Evolutionary conservation across 2,329 filamentous ascomycete genomes (phyloP).

Genomic region (Diaporthe citri): DNA sequence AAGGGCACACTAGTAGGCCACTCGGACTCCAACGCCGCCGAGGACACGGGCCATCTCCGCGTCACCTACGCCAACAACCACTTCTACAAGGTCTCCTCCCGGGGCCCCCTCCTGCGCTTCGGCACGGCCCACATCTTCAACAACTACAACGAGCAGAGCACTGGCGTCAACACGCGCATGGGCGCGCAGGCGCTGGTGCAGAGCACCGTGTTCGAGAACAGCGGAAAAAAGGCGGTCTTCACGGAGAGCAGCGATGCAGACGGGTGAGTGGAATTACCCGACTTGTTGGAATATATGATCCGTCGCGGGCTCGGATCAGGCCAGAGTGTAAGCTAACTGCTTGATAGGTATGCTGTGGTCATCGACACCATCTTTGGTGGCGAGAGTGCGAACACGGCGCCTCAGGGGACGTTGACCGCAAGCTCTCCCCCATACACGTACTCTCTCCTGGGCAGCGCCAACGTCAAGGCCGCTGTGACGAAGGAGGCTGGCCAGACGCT

Average conservation of each 20-base stretch:
- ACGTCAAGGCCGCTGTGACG: conserved; percentile 9
- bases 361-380: conserved; percentile 16
- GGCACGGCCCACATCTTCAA: conserved; percentile 63
- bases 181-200: conserved; percentile 35
- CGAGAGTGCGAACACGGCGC: conserved; percentile 15
- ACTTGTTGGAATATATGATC: no score
- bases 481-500: conserved; percentile 19
- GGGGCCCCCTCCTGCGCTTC: conserved; percentile 62
- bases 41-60: conserved; percentile 58
- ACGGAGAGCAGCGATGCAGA: conserved; percentile 6
- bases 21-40: conserved; percentile 65
- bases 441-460: background rate
- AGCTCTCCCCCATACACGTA: conserved; percentile 15
- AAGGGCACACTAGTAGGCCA: conserved; percentile 72
- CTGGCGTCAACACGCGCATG: conserved; percentile 27
- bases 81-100: conserved; percentile 59
- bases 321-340: no score
- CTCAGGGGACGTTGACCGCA: conserved; percentile 6
- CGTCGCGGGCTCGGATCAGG: no score
- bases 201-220: conserved; percentile 33
- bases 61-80: conserved; percentile 65
- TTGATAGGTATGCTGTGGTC: conserved; percentile 6
- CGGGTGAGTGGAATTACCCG: conserved; percentile 1
- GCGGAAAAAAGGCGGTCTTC: conserved; percentile 4
- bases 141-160: conserved; percentile 52